phyloP scores from a whole-genome alignment of 164 flowering plant genomes.

The Dillenia turbinata region DNA sequence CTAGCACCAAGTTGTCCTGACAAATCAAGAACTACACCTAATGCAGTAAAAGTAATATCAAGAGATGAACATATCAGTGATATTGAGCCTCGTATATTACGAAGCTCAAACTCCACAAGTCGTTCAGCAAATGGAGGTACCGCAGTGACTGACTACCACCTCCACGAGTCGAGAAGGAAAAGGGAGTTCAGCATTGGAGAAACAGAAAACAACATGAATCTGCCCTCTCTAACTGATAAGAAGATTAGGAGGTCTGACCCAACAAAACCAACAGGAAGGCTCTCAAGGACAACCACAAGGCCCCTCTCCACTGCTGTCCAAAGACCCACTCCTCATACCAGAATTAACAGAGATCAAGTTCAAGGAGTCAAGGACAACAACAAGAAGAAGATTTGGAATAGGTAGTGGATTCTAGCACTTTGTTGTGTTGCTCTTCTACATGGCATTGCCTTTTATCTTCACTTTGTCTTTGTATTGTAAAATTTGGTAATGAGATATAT shows the following conservation, averaged over 20 bases:
- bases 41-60: constrained; percentile 19
- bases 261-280: constrained; percentile 37
- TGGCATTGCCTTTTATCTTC: too few relatives aligned
- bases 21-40: constrained; percentile 33
- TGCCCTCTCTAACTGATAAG: constrained; percentile 23
- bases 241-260: constrained; percentile 41
- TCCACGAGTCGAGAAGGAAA: constrained; percentile 43
- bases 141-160: constrained; percentile 22
- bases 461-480: too few relatives aligned
- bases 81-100: constrained; percentile 40
- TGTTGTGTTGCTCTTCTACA: too few relatives aligned
- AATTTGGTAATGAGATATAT: too few relatives aligned
- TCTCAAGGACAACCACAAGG: constrained; percentile 33
- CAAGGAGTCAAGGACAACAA: constrained; percentile 54
- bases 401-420: constrained; percentile 22
- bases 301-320: constrained; percentile 20
- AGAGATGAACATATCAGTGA: constrained; percentile 33
- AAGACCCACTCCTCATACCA: constrained; percentile 27
- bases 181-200: constrained; percentile 50
- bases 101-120: constrained; percentile 43
- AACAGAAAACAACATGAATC: constrained; percentile 34
- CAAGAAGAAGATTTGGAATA: constrained; percentile 62
- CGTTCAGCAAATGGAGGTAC: constrained; percentile 36
- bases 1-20: constrained; percentile 23
- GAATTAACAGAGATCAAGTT: constrained; percentile 41